A percentile compares a stretch with the other conserved stretches of the same genome.
These are phyloP conservation scores for Teratosphaeria pseudoeucalypti DNA, from an alignment of 2,329 filamentous ascomycete species.

Conservation along the genomic window DNA sequence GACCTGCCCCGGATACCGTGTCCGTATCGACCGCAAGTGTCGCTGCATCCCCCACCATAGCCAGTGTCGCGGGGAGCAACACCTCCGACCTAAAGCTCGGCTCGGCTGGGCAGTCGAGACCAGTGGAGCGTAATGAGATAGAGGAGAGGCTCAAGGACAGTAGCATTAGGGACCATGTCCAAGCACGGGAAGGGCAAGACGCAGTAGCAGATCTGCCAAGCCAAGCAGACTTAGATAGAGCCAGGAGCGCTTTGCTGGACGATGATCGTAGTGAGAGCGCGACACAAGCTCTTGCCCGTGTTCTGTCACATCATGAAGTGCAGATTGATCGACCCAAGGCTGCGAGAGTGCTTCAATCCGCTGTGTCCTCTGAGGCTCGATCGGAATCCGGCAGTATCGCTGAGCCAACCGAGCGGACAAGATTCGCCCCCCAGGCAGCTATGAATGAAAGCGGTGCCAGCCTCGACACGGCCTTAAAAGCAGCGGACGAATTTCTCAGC, in stretches of 20 bases:
- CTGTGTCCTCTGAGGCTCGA: not conserved
- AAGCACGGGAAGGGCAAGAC: conserved; percentile 9
- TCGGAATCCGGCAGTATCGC: not conserved
- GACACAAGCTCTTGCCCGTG: conserved; percentile 21
- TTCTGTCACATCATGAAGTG: conserved; percentile 20
- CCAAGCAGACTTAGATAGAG: conserved; percentile 16
- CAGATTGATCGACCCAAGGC: not conserved
- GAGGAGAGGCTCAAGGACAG: conserved; percentile 1
- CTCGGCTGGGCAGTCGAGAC: not conserved
- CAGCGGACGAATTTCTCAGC: not conserved
- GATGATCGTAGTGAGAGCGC: conserved; percentile 19
- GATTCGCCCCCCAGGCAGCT: not conserved
- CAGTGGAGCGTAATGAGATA: not conserved
- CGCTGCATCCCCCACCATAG: conserved; percentile 11
- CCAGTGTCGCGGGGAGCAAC: conserved; percentile 9
- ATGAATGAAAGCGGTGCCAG: not conserved
- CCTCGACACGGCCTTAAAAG: not conserved
- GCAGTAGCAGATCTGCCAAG: conserved; percentile 7
- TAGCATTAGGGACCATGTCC: conserved; percentile 1
- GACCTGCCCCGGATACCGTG: conserved; percentile 9
- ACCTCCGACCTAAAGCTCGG: conserved; percentile 9
- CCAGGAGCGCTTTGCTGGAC: conserved; percentile 15
- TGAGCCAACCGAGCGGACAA: not conserved
- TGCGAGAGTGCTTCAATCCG: not conserved
- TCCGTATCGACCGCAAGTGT: conserved; percentile 11